Percentiles rank a stretch among this genome's conserved stretches.
phyloP scores from a whole-genome alignment of 2,329 filamentous ascomycete genomes.

The Gaeumannomyces tritici region DNA sequence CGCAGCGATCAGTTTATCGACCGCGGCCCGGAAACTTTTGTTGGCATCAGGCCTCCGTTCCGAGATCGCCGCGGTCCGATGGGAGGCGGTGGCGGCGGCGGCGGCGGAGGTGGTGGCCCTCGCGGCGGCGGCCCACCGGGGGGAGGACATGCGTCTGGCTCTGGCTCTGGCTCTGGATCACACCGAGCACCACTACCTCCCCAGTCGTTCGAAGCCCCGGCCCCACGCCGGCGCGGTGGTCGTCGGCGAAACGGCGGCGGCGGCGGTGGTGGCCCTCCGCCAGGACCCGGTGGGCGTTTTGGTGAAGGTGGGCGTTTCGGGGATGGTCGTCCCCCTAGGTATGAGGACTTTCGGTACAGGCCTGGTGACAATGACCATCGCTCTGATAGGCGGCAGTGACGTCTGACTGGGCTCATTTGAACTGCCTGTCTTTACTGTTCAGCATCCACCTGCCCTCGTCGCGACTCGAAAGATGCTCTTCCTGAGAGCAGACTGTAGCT shows the following conservation, averaged over 20 bases:
- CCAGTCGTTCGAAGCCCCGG: not conserved
- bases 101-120: not conserved
- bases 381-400: conserved; percentile 1
- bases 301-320: conserved; percentile 3
- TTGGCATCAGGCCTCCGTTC: conserved; percentile 52
- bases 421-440: not conserved
- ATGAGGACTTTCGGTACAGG: conserved; percentile 4
- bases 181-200: not conserved
- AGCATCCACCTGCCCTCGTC: not conserved
- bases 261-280: not conserved
- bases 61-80: conserved; percentile 29
- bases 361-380: conserved; percentile 3
- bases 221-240: conserved; percentile 1
- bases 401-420: not conserved
- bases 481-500: not conserved
- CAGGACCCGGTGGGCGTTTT: not conserved
- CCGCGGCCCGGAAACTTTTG: conserved; percentile 60
- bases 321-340: conserved; percentile 1
- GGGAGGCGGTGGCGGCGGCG: not conserved
- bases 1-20: conserved; percentile 58
- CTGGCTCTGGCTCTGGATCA: not conserved
- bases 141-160: not conserved
- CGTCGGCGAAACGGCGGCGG: not conserved
- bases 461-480: too few relatives aligned
- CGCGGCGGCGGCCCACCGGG: not conserved